Evolutionary conservation across 345 rosid species (phyloP), one percentile per base, ranked within the genome.

Genomic region (Draba incana): DNA sequence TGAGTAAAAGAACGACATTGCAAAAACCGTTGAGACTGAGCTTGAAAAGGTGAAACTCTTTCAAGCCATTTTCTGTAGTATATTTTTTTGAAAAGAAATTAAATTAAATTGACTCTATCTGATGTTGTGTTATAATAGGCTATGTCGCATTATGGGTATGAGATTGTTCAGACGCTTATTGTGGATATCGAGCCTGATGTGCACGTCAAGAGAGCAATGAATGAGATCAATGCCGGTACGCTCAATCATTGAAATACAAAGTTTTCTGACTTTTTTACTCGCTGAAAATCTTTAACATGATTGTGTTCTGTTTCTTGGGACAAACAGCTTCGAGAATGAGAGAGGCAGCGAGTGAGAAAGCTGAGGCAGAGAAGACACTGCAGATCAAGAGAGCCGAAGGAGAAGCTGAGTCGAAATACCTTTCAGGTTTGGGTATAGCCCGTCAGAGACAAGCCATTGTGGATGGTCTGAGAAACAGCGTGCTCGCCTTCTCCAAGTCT

Each of bases 131-230:
- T 69, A 11, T 57, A 31, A 54, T 62, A 87, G 93, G 90, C 95
- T 70, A 86, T 84, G 95, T 83, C 94, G 0, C 91, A 84, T 77
- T 88, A 88, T 58, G 91, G 91, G 0, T 88, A 62, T 37, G 87
- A 88, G 88, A 88, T 88, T 25, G 93, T 88, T 62, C 91, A 88
- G 79, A 86, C 94, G 44, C 86, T 88, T 10, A 88, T 88, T 13
- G 90, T 87, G 52, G 93, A 87, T 65, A 82, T 85, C 1, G 90
- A 88, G 80, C 94, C 94, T 51, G 89, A 85, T 77, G 91, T 77
- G 28, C 89, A 79, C 11, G 91, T 88, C 35, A 86, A 88, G 86
- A 72, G 86, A 35, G 91, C 94, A 44, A 88, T 88, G 91, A 88
- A 88, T 70, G 89, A 86, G 81, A 86, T 88, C 57, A 88, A 86